Percentiles rank a stretch among this genome's conserved stretches.
phyloP scores from a whole-genome alignment of 2,329 filamentous ascomycete genomes.

The Tolypocladium tundrense region DNA sequence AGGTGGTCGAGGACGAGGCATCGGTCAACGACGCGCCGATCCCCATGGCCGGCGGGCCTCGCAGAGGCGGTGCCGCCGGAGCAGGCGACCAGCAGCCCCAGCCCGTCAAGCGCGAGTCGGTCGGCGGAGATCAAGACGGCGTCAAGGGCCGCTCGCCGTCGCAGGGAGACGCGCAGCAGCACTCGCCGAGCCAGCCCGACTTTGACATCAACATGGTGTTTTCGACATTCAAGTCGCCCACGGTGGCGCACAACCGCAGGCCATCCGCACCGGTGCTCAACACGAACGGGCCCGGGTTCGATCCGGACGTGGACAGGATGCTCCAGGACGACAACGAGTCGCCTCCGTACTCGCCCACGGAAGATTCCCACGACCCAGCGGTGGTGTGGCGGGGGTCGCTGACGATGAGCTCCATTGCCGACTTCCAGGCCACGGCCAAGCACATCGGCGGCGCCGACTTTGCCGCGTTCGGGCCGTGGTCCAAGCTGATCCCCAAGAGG shows the following conservation, averaged over 20 bases:
- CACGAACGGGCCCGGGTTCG: constrained; percentile 53
- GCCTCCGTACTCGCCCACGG: constrained; percentile 73
- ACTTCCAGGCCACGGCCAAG: constrained; percentile 67
- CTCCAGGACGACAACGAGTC: constrained; percentile 73
- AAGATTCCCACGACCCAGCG: constrained; percentile 56
- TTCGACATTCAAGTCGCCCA: constrained; percentile 69
- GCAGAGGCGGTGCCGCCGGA: constrained; percentile 1
- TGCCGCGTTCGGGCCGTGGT: constrained; percentile 54
- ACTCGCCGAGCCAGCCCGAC: constrained; percentile 44
- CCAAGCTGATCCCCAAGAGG: constrained; percentile 59
- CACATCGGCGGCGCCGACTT: constrained; percentile 80
- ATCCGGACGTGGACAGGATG: constrained; percentile 83
- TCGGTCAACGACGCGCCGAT: constrained; percentile 24
- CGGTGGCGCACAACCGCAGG: constrained; percentile 34
- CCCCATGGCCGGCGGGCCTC: constrained; percentile 13
- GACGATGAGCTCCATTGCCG: constrained; percentile 66
- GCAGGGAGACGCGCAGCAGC: constrained; percentile 33
- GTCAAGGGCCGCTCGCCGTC: constrained; percentile 24
- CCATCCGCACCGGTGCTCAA: constrained; percentile 35
- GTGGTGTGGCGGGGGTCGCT: constrained; percentile 70
- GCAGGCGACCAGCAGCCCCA: constrained; percentile 7
- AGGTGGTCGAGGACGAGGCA: constrained; percentile 72
- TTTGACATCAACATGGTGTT: constrained; percentile 86
- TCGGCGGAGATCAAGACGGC: constrained; percentile 16
- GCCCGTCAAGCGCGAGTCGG: constrained; percentile 24